Conservation (phyloP, 2,329 filamentous ascomycete species). For the Biscogniauxia sp. region DNA sequence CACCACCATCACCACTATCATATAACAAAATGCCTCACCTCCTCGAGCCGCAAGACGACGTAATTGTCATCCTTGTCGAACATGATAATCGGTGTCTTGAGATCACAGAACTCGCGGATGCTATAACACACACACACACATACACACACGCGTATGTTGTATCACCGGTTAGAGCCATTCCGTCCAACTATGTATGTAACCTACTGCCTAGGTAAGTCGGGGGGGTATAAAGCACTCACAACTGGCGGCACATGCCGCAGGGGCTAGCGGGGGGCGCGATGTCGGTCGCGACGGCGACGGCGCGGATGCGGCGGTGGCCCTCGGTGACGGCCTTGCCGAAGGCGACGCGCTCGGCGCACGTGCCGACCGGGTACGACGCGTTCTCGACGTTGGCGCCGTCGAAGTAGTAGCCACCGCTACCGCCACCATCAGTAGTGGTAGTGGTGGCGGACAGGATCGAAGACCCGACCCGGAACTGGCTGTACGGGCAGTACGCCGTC, state of each 20-base stretch:
- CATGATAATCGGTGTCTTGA: constrained; percentile 82
- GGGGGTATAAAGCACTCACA: constrained; percentile 62
- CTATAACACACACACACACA: constrained; percentile 44
- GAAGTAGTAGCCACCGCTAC: constrained; percentile 52
- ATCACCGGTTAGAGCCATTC: too few relatives aligned
- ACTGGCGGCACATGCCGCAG: constrained; percentile 95
- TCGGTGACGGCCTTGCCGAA: constrained; percentile 73
- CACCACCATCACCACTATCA: neutral
- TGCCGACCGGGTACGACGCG: constrained; percentile 88
- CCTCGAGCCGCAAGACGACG: constrained; percentile 65
- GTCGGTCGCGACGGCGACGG: constrained; percentile 83
- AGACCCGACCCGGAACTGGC: constrained; percentile 85
- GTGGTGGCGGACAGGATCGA: constrained; percentile 60
- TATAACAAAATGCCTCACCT: constrained; percentile 45
- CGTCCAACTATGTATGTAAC: too few relatives aligned
- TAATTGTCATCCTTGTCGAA: constrained; percentile 79
- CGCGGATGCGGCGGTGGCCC: constrained; percentile 62
- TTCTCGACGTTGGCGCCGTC: constrained; percentile 91
- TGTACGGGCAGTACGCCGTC: constrained; percentile 89
- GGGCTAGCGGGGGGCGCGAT: constrained; percentile 68
- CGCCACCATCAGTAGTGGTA: too few relatives aligned
- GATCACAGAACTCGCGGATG: constrained; percentile 72
- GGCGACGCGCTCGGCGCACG: constrained; percentile 90
- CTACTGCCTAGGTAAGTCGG: constrained; percentile 3
- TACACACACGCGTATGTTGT: too few relatives aligned